These are phyloP conservation scores for Persicaria maculosa DNA, from an alignment of 148 eudicot genomes.

Conservation along the genomic window DNA sequence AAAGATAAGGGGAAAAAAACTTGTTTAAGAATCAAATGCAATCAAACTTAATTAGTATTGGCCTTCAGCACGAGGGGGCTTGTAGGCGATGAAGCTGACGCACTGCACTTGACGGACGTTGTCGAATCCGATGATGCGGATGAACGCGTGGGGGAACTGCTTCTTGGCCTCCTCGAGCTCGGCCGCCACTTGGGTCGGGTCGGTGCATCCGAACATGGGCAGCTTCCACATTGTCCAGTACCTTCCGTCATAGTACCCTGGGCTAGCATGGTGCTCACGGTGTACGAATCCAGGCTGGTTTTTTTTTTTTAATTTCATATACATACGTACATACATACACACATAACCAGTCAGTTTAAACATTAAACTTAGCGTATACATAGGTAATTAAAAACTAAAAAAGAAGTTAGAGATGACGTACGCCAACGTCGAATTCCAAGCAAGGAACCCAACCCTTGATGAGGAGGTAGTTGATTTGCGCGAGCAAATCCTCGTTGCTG, in stretches of 20 bases:
- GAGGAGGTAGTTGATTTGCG: background rate
- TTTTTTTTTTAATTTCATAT: background rate
- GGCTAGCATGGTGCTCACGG: constrained; percentile 54
- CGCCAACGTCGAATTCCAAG: constrained; percentile 14
- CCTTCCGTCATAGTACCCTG: constrained; percentile 85
- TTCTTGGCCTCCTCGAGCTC: constrained; percentile 37
- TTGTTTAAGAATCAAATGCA: background rate
- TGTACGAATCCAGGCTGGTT: constrained; percentile 36
- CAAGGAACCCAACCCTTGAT: background rate
- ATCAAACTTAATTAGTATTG: background rate
- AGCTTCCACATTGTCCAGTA: constrained; percentile 95
- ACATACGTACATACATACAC: background rate
- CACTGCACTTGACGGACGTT: constrained; percentile 35
- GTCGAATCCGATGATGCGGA: constrained; percentile 45
- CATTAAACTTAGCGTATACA: background rate
- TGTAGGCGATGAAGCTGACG: constrained; percentile 36
- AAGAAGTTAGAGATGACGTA: constrained; percentile 4
- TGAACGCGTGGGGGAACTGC: constrained; percentile 37
- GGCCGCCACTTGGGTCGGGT: constrained; percentile 30
- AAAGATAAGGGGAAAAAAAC: no score
- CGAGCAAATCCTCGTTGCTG: no score
- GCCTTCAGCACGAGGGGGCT: constrained; percentile 19
- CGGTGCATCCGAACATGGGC: constrained; percentile 44
- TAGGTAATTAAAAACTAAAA: background rate
- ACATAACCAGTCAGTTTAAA: background rate